phyloP scores from a whole-genome alignment of 176 grass and related monocot genomes.

The Cenchrus americanus region DNA sequence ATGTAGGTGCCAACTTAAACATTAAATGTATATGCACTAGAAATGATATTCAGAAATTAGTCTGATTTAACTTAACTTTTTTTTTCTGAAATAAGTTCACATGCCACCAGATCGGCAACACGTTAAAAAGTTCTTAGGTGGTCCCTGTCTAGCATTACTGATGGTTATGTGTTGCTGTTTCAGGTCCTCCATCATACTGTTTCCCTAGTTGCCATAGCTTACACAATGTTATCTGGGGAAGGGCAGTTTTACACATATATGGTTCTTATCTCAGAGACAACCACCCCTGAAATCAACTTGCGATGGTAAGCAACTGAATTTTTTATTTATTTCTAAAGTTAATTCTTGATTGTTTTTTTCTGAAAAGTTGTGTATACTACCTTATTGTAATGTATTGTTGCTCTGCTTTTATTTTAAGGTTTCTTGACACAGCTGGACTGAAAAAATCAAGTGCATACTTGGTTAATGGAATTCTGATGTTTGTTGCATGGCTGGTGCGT shows the following conservation, averaged over 20 bases:
- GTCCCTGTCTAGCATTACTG: constrained; percentile 17
- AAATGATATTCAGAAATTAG: constrained; percentile 16
- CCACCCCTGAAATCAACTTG: constrained; percentile 88
- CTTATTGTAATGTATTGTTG: constrained; percentile 37
- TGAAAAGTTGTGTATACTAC: neutral
- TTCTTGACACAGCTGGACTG: constrained; percentile 91
- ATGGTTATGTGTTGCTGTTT: constrained; percentile 41
- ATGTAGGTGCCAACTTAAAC: constrained; percentile 60
- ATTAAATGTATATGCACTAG: constrained; percentile 17
- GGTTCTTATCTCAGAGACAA: constrained; percentile 87
- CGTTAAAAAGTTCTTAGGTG: constrained; percentile 5
- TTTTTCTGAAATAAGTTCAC: neutral
- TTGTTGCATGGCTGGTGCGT: constrained; percentile 87
- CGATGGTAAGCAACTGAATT: constrained; percentile 68
- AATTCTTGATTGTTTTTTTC: neutral
- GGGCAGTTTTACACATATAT: constrained; percentile 93
- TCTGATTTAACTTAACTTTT: constrained; percentile 26
- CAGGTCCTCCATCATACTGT: constrained; percentile 93
- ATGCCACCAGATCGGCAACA: neutral
- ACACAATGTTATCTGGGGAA: constrained; percentile 85
- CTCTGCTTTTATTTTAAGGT: constrained; percentile 66
- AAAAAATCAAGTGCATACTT: constrained; percentile 87
- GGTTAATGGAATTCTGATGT: constrained; percentile 86
- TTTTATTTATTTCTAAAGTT: neutral
- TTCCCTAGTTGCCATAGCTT: constrained; percentile 78